Evolutionary conservation across 345 rosid genomes (phyloP), one percentile per base, ranked within the genome.

Genomic region (Balakata baccata): DNA sequence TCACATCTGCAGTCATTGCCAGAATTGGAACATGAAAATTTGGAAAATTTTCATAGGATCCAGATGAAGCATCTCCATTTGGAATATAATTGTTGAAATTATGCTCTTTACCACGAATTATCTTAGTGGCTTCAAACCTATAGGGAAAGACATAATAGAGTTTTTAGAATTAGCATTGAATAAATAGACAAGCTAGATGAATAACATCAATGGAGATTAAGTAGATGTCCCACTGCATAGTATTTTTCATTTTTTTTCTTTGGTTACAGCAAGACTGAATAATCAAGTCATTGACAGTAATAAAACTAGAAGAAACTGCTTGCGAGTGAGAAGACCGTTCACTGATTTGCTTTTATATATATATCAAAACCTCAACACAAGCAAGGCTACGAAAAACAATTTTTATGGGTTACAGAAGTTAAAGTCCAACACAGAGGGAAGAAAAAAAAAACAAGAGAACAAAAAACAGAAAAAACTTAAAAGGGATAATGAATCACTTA

Each of bases 1-100:
- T 89, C 46, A 92, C 97, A 64, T 94, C 98, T 49, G 98, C 98
- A 0, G 98, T 94, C 98, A 92, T 94, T 74, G 98, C 98, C 81
- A 94, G 81, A 70, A 94, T 84, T 2, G 93, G 91, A 6, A 92
- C 71, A 62, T 81, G 89, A 91, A 86, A 84, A 46, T 85, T 85
- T 18, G 78, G 68, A 73, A 76, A 58, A 47, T 80, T 82, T 58
- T 74, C 78, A 18, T 22, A 72, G 46, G 77, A 74, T 75, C 82
- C 91, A 71, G 41, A 49, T 9, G 77, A 70, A 34, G 70, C 74
- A 51, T 86, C 82, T 75, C 85, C 80, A 1, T 34, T 83, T 60
- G 73, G 86, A 73, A 80, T 75, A 17, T 39, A 64, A 51, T 59
- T 76, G 70, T 82, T 85, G 72, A 81, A 65, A 47, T 81, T 77